A percentile compares a stretch with the other conserved stretches of the same genome.
These are phyloP conservation scores for Plasmodium fragile DNA, from an alignment of 169 alveolate species.

Conservation along the genomic window DNA sequence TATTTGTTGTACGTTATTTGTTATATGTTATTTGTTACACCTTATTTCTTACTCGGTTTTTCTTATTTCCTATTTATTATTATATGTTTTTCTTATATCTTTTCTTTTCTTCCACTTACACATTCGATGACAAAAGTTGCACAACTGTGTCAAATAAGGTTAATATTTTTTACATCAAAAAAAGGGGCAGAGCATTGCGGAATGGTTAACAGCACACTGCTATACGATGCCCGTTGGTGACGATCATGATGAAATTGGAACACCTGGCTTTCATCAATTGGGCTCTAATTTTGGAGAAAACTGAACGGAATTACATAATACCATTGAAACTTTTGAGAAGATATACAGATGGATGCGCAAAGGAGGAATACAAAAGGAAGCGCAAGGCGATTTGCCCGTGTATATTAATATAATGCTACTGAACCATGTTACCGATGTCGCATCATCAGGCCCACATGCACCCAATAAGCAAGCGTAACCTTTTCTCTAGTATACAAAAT, in stretches of 20 bases:
- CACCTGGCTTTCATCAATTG: not conserved
- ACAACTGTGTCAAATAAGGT: not conserved
- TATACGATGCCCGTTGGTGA: not conserved
- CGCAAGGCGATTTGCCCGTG: not conserved
- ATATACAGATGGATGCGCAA: not conserved
- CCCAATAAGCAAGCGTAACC: not conserved
- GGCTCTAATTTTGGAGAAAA: not conserved
- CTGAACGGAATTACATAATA: not conserved
- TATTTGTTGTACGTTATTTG: not conserved
- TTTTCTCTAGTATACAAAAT: not conserved
- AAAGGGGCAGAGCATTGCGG: not conserved
- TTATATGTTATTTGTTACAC: not conserved
- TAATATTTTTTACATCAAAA: slow-evolving; percentile 6
- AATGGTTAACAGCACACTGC: not conserved
- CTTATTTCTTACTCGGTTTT: not conserved
- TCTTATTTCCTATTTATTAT: not conserved
- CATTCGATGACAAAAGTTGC: not conserved
- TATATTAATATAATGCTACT: not conserved
- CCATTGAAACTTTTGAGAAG: not conserved
- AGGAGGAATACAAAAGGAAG: not conserved
- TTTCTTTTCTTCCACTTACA: not conserved
- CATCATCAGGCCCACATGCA: not conserved
- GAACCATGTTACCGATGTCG: not conserved
- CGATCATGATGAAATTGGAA: not conserved
- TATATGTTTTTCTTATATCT: not conserved